Evolutionary conservation across 352 stramenopile genomes (phyloP).

Genomic region (Pythium brachiatum): DNA sequence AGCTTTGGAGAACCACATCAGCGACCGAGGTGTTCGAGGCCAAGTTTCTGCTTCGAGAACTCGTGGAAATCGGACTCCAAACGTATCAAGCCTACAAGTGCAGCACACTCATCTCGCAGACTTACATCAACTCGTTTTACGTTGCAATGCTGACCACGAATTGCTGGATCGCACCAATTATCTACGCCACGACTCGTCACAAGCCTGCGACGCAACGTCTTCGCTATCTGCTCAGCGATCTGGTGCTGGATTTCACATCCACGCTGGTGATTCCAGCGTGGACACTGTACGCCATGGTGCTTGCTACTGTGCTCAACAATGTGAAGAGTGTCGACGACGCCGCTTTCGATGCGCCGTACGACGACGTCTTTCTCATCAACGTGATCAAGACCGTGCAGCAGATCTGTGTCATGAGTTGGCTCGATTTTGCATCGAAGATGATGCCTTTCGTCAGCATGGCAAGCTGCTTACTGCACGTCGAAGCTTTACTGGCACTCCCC

Average conservation of each 20-base stretch:
- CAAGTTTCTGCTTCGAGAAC: neutral
- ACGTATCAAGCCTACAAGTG: slow-evolving; percentile 4
- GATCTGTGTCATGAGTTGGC: neutral
- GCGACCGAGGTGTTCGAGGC: too few species aligned
- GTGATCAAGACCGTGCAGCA: neutral
- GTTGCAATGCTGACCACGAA: neutral
- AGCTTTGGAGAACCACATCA: too few species aligned
- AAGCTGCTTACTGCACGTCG: neutral
- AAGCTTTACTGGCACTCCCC: neutral
- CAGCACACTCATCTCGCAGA: neutral
- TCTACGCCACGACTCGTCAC: neutral
- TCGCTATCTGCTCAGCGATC: neutral
- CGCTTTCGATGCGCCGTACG: neutral
- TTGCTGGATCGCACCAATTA: neutral
- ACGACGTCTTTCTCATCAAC: neutral
- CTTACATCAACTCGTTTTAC: neutral
- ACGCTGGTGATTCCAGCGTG: neutral
- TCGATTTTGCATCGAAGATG: neutral
- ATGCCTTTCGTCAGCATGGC: neutral
- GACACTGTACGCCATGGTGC: neutral
- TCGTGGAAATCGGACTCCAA: slow-evolving; percentile 1
- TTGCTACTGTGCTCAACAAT: neutral
- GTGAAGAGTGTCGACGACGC: neutral
- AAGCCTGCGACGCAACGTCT: neutral
- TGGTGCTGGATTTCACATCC: neutral